Evolutionary conservation across 164 flowering plant genomes (phyloP), one percentile per base, ranked within the genome.

Genomic region (Saururus chinensis): DNA sequence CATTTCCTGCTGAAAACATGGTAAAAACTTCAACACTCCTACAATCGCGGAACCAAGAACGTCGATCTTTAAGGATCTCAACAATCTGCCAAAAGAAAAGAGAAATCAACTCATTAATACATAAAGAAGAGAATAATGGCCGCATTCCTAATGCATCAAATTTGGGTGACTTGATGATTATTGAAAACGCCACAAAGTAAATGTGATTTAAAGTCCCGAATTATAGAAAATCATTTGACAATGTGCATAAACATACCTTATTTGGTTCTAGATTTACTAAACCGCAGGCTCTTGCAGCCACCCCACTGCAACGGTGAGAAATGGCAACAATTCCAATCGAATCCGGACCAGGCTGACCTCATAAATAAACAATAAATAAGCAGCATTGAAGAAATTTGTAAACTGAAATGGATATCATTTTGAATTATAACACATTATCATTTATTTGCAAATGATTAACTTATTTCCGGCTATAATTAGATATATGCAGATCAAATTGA

Each of bases 21-120:
- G 90, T 85, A 71, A 80, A 82, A 63, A 92, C 84, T 71, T 92
- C 95, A 59, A 83, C 87, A 82, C 76, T 89, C 80, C 98, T 88
- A 70, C 98, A 92, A 63, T 92, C 96, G 52, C 92, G 93, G 75
- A 85, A 92, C 98, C 98, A 92, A 74, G 87, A 80, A 68, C 84
- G 84, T 64, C 97, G 96, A 80, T 89, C 98, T 81, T 89, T 92
- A 37, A 92, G 88, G 77, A 92, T 86, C 78, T 88, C 98, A 35
- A 82, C 90, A 76, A 92, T 86, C 98, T 92, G 78, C 64, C 41
- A 68, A 69, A 25, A 40, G 37, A 60, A 4, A n/a, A n/a, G n/a
- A 48, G 51, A 62, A 55, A 22, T 10, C 49, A 45, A 45, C 49
- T 17, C 49, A 45, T 45, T 3, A 45, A 17, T 17, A 45, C 49